Conservation (phyloP, 306 rosid species). For the Argentina anserina region DNA sequence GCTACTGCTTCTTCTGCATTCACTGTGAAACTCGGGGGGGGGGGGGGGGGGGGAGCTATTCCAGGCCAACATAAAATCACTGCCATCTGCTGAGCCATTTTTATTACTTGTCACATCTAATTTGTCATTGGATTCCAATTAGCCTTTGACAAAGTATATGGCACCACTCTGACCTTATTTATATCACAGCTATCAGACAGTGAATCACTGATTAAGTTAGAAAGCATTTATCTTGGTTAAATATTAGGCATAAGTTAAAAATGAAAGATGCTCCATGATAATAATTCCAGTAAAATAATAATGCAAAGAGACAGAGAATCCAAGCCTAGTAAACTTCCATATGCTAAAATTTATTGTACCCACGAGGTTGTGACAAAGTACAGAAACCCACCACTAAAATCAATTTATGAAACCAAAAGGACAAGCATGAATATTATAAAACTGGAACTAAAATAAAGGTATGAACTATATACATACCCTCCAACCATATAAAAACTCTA, state of each 20-base stretch:
- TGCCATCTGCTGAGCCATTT: conserved; percentile 24
- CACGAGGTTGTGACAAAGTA: conserved; percentile 44
- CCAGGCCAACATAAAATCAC: conserved; percentile 21
- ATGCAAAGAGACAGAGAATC: conserved; percentile 15
- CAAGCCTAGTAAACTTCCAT: conserved; percentile 27
- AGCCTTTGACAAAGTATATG: conserved; percentile 33
- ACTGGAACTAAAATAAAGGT: conserved; percentile 36
- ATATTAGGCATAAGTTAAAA: neutral
- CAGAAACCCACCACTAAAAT: conserved; percentile 54
- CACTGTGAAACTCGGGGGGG: neutral
- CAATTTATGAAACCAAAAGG: conserved; percentile 38
- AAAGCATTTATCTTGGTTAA: neutral
- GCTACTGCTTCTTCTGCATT: conserved; percentile 3
- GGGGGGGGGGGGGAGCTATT: conserved; percentile 9
- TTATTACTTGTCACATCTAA: conserved; percentile 41
- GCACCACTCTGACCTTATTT: conserved; percentile 20
- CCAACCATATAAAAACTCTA: conserved; percentile 40
- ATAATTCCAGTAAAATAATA: neutral
- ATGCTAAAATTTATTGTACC: conserved; percentile 56
- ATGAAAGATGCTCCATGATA: conserved; percentile 1
- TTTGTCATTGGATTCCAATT: conserved; percentile 55
- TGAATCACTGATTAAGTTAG: conserved; percentile 2
- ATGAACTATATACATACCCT: conserved; percentile 71
- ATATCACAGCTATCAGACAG: neutral
- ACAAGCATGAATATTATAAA: conserved; percentile 42